Conservation (phyloP, 768 basidiomycete species). For the Auriscalpium orientale region DNA sequence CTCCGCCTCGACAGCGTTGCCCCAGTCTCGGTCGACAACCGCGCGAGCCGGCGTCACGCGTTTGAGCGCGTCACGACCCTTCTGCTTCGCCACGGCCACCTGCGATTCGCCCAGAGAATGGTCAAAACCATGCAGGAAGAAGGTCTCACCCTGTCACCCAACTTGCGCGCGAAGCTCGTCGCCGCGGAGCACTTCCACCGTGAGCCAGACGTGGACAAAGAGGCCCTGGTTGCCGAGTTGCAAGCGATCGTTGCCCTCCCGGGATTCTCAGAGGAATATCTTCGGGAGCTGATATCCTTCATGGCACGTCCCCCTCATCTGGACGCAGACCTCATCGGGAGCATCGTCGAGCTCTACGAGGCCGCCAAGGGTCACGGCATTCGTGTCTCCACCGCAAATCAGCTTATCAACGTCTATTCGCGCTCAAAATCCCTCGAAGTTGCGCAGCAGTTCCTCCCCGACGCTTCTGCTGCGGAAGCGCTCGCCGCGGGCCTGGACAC, state of each 20-base stretch:
- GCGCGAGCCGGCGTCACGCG: constrained; percentile 5
- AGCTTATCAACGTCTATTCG: constrained; percentile 21
- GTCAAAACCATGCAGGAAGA: constrained; percentile 35
- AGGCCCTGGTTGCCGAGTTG: constrained; percentile 14
- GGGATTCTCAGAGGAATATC: constrained; percentile 6
- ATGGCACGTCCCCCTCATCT: constrained; percentile 6
- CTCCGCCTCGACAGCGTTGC: not conserved
- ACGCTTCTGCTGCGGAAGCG: constrained; percentile 17
- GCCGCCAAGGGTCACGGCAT: constrained; percentile 4
- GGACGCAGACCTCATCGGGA: constrained; percentile 8
- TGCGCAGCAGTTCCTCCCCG: constrained; percentile 23
- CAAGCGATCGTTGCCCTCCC: constrained; percentile 19
- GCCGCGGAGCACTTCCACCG: constrained; percentile 21
- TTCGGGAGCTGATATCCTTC: constrained; percentile 30
- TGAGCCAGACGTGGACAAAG: not conserved
- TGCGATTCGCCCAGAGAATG: constrained; percentile 32
- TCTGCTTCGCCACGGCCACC: constrained; percentile 32
- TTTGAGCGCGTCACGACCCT: constrained; percentile 34
- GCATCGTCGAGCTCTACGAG: constrained; percentile 11
- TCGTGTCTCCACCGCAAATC: constrained; percentile 9
- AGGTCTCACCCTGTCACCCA: constrained; percentile 29
- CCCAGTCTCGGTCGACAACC: not conserved
- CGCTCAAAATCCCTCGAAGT: constrained; percentile 25
- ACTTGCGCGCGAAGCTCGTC: constrained; percentile 35
- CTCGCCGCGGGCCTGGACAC: constrained; percentile 9